Evolutionary conservation across 163 green algal genomes (phyloP).

Genomic region (Chlamydomonas reinhardtii): DNA sequence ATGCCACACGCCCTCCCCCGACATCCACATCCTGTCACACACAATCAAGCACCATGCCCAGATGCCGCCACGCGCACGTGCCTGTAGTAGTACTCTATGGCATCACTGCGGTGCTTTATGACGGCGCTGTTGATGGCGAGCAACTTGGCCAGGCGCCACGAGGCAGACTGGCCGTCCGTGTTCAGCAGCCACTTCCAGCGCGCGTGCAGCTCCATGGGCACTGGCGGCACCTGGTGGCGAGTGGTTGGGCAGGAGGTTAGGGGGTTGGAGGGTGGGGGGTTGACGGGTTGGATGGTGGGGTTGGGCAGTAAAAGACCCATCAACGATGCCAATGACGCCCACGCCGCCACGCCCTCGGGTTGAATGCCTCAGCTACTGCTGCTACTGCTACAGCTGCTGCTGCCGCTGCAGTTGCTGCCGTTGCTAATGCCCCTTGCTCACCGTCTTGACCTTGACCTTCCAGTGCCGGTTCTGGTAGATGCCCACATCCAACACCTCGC

Average conservation of each 20-base stretch:
- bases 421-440: too few species aligned
- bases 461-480: constrained; percentile 65
- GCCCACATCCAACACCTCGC: constrained; percentile 54
- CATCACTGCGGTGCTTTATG: constrained; percentile 25
- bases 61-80: background rate
- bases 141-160: constrained; percentile 60
- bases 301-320: too few species aligned
- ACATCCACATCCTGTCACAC: too few species aligned
- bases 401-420: too few species aligned
- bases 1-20: too few species aligned
- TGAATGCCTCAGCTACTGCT: too few species aligned
- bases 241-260: background rate
- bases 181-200: constrained; percentile 57
- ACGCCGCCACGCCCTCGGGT: too few species aligned
- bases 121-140: constrained; percentile 40
- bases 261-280: background rate
- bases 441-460: constrained; percentile 56
- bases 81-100: constrained; percentile 60
- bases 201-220: constrained; percentile 60
- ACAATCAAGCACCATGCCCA: too few species aligned
- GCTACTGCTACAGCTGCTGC: background rate
- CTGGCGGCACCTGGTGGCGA: constrained; percentile 42
- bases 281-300: too few species aligned
- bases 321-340: too few species aligned
- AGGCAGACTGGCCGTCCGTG: constrained; percentile 58